Evolutionary conservation across 2,329 filamentous ascomycete genomes (phyloP).

Genomic region (Fusarium acutatum): DNA sequence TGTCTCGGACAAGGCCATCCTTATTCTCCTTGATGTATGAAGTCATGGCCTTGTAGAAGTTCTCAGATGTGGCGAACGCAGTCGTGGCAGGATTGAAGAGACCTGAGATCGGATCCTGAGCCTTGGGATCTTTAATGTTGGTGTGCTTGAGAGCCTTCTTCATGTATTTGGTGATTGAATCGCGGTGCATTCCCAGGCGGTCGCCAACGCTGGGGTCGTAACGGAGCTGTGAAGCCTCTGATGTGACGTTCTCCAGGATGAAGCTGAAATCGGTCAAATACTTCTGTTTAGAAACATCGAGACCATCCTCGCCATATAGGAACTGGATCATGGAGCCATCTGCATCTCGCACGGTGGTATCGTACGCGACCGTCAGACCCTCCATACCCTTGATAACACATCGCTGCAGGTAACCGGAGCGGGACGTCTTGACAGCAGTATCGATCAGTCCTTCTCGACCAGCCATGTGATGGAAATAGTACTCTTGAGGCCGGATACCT

Average conservation of each 20-base stretch:
- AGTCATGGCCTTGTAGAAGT: constrained; percentile 76
- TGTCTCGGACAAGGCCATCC: constrained; percentile 63
- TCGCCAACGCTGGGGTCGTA: constrained; percentile 63
- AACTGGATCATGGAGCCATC: constrained; percentile 96
- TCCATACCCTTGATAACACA: constrained; percentile 99
- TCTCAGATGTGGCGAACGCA: constrained; percentile 88
- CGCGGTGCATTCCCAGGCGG: constrained; percentile 60
- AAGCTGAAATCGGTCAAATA: constrained; percentile 93
- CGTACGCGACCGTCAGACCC: constrained; percentile 89
- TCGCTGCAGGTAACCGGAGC: constrained; percentile 94
- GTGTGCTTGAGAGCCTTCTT: constrained; percentile 82
- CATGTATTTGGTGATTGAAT: constrained; percentile 76
- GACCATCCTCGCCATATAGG: constrained; percentile 93
- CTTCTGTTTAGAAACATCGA: constrained; percentile 93
- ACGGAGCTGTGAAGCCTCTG: constrained; percentile 79
- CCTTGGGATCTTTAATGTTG: constrained; percentile 62
- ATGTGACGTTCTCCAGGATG: constrained; percentile 83
- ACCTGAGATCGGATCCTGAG: constrained; percentile 78
- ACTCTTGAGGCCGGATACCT: constrained; percentile 95
- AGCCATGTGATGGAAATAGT: constrained; percentile 99
- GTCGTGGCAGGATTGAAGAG: constrained; percentile 79
- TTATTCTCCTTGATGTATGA: constrained; percentile 83
- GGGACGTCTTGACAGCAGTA: constrained; percentile 97
- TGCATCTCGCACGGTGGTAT: constrained; percentile 91
- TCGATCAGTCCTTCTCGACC: constrained; percentile 98